Percentiles rank a stretch among this genome's conserved stretches.
phyloP scores from a whole-genome alignment of 768 basidiomycete species.

The Hirschioporus abietinus region DNA sequence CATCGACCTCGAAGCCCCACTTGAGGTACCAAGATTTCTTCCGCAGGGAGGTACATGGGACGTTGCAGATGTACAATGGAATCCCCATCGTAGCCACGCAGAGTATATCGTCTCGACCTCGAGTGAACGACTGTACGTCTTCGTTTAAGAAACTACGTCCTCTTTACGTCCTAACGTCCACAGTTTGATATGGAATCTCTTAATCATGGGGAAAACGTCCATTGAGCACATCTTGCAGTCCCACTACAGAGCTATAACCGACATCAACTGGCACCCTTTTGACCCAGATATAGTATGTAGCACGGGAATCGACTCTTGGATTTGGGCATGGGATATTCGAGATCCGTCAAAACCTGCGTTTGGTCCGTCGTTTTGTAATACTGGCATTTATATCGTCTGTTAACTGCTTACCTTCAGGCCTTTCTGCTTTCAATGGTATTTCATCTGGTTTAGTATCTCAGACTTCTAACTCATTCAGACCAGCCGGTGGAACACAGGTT shows the following conservation, averaged over 20 bases:
- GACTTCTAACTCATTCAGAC: neutral
- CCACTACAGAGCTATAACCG: conserved; percentile 94
- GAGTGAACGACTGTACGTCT: conserved; percentile 74
- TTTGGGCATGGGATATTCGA: conserved; percentile 92
- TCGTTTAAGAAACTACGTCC: neutral
- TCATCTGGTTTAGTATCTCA: neutral
- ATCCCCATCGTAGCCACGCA: conserved; percentile 68
- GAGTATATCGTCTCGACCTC: conserved; percentile 87
- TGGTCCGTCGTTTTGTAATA: conserved; percentile 30
- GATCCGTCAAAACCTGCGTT: conserved; percentile 64
- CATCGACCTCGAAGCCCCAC: conserved; percentile 85
- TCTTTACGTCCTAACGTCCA: conserved; percentile 4
- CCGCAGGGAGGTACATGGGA: conserved; percentile 98
- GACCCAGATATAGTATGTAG: conserved; percentile 85
- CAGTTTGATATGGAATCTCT: conserved; percentile 93
- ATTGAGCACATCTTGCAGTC: conserved; percentile 83
- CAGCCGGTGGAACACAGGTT: conserved; percentile 88
- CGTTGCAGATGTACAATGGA: conserved; percentile 91
- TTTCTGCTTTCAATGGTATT: conserved; percentile 54
- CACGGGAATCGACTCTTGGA: conserved; percentile 89
- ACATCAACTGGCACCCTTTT: conserved; percentile 94
- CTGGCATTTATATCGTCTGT: neutral
- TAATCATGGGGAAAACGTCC: conserved; percentile 63
- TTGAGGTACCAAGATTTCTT: conserved; percentile 85
- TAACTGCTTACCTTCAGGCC: conserved; percentile 28